A percentile compares a stretch with the other conserved stretches of the same genome.
Evolutionary conservation across 2,329 filamentous ascomycete species (phyloP).

Genomic region (Pseudogymnoascus sp.): DNA sequence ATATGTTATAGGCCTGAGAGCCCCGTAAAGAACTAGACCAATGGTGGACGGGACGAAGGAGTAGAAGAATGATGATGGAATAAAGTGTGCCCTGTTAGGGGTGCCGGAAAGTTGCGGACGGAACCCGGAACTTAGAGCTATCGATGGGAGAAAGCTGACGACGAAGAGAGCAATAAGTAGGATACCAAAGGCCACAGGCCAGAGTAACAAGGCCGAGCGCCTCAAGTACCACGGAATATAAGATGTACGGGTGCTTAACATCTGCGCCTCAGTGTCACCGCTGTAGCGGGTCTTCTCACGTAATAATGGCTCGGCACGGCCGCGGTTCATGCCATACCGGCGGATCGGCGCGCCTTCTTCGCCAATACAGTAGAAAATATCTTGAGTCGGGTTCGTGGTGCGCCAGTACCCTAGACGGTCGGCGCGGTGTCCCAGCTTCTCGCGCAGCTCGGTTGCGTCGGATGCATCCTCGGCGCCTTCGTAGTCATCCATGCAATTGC

Average conservation of each 20-base stretch:
- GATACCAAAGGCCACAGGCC: conserved; percentile 49
- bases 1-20: conserved; percentile 59
- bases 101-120: conserved; percentile 55
- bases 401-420: conserved; percentile 85
- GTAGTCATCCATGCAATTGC: conserved; percentile 70
- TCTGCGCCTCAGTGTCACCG: conserved; percentile 1
- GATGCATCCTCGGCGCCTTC: conserved; percentile 55
- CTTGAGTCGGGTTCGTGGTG: conserved; percentile 50
- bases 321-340: conserved; percentile 41
- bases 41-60: conserved; percentile 63
- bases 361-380: conserved; percentile 75
- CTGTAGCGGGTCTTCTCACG: conserved; percentile 9
- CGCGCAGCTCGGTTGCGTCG: conserved; percentile 42
- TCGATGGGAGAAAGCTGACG: conserved; percentile 67
- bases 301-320: conserved; percentile 37
- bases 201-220: conserved; percentile 55
- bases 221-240: conserved; percentile 73
- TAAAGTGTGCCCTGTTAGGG: conserved; percentile 60
- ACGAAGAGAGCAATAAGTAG: conserved; percentile 64
- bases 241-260: conserved; percentile 5
- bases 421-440: conserved; percentile 46
- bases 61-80: conserved; percentile 81
- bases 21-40: conserved; percentile 57
- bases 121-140: conserved; percentile 62
- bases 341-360: conserved; percentile 45